Evolutionary conservation across 1,284 basidiomycete genomes (phyloP).

Genomic region (Boletus holoroseus): DNA sequence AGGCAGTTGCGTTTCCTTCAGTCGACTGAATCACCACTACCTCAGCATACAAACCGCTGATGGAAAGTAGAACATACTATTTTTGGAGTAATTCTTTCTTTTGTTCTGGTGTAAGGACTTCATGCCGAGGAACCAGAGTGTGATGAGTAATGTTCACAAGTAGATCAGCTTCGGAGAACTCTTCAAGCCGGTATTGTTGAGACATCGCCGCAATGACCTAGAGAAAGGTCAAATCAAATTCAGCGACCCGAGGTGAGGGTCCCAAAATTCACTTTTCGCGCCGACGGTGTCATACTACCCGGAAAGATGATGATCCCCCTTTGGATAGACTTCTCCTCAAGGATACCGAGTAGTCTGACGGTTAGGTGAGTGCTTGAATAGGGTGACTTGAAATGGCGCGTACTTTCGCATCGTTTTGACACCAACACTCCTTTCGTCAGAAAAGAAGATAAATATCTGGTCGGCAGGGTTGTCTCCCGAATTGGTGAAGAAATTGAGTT

Average conservation of each 20-base stretch:
- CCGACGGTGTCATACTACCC: slow-evolving; percentile 94
- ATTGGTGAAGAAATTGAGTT: slow-evolving; percentile 85
- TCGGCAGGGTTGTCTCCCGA: slow-evolving; percentile 63
- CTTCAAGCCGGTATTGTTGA: slow-evolving; percentile 83
- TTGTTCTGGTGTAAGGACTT: slow-evolving; percentile 81
- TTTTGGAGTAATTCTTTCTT: slow-evolving; percentile 85
- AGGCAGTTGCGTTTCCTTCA: slow-evolving; percentile 97
- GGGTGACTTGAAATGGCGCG: slow-evolving; percentile 30
- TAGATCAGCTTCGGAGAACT: slow-evolving; percentile 94
- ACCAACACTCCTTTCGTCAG: slow-evolving; percentile 86
- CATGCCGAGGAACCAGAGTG: slow-evolving; percentile 90
- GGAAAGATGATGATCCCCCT: slow-evolving; percentile 95
- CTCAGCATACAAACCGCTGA: slow-evolving; percentile 7
- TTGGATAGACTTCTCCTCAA: slow-evolving; percentile 87
- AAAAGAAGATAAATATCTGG: slow-evolving; percentile 93
- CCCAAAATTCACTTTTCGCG: slow-evolving; percentile 69
- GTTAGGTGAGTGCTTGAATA: slow-evolving; percentile 7
- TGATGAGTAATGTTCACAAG: slow-evolving; percentile 98
- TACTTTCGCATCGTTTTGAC: slow-evolving; percentile 96
- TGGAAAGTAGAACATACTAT: slow-evolving; percentile 62
- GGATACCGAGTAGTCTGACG: slow-evolving; percentile 73
- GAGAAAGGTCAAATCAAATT: slow-evolving; percentile 2
- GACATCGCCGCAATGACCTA: slow-evolving; percentile 89
- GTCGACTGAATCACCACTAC: slow-evolving; percentile 54
- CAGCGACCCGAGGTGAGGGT: not conserved